Percentiles rank a stretch among this genome's conserved stretches.
phyloP scores from a whole-genome alignment of 1,284 basidiomycete genomes.

The Inonotus hispidus region DNA sequence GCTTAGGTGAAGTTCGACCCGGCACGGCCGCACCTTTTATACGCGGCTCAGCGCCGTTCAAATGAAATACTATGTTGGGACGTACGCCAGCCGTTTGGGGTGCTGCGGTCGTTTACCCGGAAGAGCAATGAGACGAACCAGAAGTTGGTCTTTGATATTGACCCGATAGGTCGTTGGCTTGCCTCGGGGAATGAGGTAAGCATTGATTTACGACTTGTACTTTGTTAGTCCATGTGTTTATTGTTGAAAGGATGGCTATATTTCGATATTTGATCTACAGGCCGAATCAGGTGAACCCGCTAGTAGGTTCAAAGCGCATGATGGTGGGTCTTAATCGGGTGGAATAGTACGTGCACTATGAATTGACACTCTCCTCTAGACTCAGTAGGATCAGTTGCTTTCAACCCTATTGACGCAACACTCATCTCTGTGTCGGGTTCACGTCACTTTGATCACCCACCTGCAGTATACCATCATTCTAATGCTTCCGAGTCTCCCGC shows the following conservation, averaged over 20 bases:
- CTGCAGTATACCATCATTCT: background rate
- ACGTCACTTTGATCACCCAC: slow-evolving; percentile 15
- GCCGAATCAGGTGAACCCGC: slow-evolving; percentile 15
- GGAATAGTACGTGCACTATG: background rate
- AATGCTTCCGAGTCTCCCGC: background rate
- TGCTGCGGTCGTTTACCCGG: slow-evolving; percentile 38
- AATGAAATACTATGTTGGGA: slow-evolving; percentile 72
- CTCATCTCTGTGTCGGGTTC: slow-evolving; percentile 20
- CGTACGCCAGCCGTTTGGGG: slow-evolving; percentile 50
- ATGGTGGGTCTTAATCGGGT: slow-evolving; percentile 17
- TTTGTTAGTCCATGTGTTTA: background rate
- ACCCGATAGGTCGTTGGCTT: slow-evolving; percentile 64
- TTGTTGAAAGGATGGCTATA: slow-evolving; percentile 23
- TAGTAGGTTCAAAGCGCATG: slow-evolving; percentile 22
- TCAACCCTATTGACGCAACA: slow-evolving; percentile 13
- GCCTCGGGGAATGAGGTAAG: slow-evolving; percentile 68
- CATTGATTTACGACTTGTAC: slow-evolving; percentile 2
- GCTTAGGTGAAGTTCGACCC: slow-evolving; percentile 78
- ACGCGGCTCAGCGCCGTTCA: slow-evolving; percentile 72
- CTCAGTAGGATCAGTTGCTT: slow-evolving; percentile 18
- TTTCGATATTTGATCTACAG: slow-evolving; percentile 24
- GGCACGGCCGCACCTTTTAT: slow-evolving; percentile 61
- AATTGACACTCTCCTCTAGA: slow-evolving; percentile 17
- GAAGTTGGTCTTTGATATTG: slow-evolving; percentile 71
- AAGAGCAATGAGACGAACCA: slow-evolving; percentile 58